Evolutionary conservation across 805 yeast species (phyloP).

Genomic region (Candida chilensis): DNA sequence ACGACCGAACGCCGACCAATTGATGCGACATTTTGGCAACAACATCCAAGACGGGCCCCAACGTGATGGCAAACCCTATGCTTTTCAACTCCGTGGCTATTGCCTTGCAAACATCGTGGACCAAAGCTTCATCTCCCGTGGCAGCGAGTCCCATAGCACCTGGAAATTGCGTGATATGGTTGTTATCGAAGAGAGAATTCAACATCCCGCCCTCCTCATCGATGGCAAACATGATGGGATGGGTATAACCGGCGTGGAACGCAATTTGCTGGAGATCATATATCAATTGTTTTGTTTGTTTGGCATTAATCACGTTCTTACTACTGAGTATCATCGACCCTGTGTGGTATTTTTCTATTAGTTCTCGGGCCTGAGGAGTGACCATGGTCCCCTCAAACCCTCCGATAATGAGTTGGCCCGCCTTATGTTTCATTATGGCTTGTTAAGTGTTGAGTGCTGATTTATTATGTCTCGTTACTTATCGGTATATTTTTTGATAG

Average conservation of each 20-base stretch:
- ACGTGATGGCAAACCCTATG: constrained; percentile 45
- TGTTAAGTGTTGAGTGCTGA: too few species aligned
- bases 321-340: constrained; percentile 42
- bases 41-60: constrained; percentile 59
- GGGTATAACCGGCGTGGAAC: constrained; percentile 33
- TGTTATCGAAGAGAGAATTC: constrained; percentile 45
- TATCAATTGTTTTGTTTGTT: constrained; percentile 40
- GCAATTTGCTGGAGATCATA: constrained; percentile 48
- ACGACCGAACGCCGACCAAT: constrained; percentile 49
- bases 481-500: too few species aligned
- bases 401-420: constrained; percentile 48
- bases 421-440: too few species aligned
- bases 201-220: constrained; percentile 62
- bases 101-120: constrained; percentile 43
- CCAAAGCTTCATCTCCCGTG: constrained; percentile 37
- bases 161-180: constrained; percentile 46
- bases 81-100: constrained; percentile 40
- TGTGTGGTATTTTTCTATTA: constrained; percentile 40
- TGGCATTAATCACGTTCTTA: constrained; percentile 40
- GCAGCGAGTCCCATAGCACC: constrained; percentile 61
- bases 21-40: constrained; percentile 47
- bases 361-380: constrained; percentile 40
- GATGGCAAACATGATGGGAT: constrained; percentile 47
- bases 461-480: too few species aligned
- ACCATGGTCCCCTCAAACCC: constrained; percentile 51